Base-by-base conservation (phyloP, 495 filamentous ascomycete genomes). In the Hypoxylon crocopeplum region DNA sequence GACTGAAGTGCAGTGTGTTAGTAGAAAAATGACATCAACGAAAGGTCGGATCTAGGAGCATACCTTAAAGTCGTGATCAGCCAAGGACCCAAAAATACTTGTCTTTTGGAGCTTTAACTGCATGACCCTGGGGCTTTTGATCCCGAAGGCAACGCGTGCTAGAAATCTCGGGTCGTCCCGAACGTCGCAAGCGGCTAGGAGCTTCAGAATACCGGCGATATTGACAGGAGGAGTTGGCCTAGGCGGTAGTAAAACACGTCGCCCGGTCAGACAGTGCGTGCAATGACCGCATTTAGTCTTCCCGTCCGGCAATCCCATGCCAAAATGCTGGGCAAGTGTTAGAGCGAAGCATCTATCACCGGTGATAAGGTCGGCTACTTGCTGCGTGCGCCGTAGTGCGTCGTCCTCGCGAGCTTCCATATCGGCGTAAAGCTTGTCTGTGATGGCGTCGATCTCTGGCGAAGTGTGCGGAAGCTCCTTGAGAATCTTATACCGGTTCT, bases 91-190 rank as follows among this genome's bases (percentile, higher is more conserved):
- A 67, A 84, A 86, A 1, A 79, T 70, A 0, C 12, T 7, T 10
- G 61, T 45, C 20, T 66, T 76, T 11, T 75, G 70, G 17, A 84
- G 59, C 53, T 77, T 82, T 50, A 80, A 61, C 17, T 50, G 36
- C 3, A 64, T 69, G 0, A 80, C 68, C 17, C 82, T 64, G 0
- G 84, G 84, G 59, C 81, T 86, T 37, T 69, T 67, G 39, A 87
- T 83, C 0, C 84, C 84, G 65, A 84, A 86, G 1, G 81, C 84
- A 6, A 86, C 61, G 16, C 77, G 69, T 0, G 84, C 80, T 8
- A 87, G 59, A 41, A 84, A 75, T 21, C 82, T 59, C 6, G 83
- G 76, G 69, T 87, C 84, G 45, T 86, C 83, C 19, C 80, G 64
- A 5, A 75, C 68, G 1, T 56, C 20, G 7, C 76, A 75, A 1